A percentile compares a stretch with the other conserved stretches of the same genome.
phyloP scores from a whole-genome alignment of 139 green algal species.

The Closterium sp. region DNA sequence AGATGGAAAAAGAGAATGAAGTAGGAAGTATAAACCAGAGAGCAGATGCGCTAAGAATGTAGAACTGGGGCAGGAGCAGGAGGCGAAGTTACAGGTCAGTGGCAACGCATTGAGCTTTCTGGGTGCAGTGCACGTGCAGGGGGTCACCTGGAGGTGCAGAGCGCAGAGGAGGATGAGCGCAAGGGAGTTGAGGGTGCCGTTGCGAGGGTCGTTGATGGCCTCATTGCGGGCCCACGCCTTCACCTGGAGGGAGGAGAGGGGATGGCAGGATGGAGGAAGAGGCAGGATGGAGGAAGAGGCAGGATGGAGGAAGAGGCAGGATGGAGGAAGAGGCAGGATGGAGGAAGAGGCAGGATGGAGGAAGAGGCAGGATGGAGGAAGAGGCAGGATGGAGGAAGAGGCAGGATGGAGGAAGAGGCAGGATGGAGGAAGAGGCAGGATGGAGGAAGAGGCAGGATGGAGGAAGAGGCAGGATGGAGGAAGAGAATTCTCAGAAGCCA shows the following conservation, averaged over 20 bases:
- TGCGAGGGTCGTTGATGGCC: not conserved
- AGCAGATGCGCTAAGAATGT: not conserved
- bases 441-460: too few relatives aligned
- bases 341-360: not conserved
- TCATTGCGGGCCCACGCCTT: not conserved
- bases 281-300: not conserved
- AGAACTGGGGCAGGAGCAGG: not conserved
- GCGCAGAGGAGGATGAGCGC: not conserved
- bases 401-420: too few relatives aligned
- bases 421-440: too few relatives aligned
- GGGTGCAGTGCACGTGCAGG: too few relatives aligned
- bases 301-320: too few relatives aligned
- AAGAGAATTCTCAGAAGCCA: too few relatives aligned
- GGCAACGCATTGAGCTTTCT: too few relatives aligned
- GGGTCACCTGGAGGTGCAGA: slow-evolving; percentile 5
- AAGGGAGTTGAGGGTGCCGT: slow-evolving; percentile 4
- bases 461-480: too few relatives aligned
- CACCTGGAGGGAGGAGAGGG: not conserved
- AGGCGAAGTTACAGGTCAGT: not conserved
- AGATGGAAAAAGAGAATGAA: not conserved
- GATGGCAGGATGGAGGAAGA: not conserved
- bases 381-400: too few relatives aligned
- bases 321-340: too few relatives aligned
- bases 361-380: too few relatives aligned
- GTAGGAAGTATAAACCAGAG: not conserved